phyloP scores from a whole-genome alignment of 2,329 filamentous ascomycete genomes.

The Pseudovirgaria hyperparasitica region DNA sequence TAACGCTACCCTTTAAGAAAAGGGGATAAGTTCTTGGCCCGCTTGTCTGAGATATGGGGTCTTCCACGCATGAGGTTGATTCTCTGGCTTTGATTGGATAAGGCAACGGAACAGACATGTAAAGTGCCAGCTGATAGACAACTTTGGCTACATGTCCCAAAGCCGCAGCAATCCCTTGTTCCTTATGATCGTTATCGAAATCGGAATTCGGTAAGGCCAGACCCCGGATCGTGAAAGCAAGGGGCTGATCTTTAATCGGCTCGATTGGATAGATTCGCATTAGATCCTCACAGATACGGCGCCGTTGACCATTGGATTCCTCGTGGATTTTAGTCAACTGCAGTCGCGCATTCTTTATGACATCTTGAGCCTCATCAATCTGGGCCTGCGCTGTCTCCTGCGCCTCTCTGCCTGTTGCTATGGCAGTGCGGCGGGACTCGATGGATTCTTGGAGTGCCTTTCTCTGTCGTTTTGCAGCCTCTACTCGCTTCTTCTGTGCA shows the following conservation, averaged over 20 bases:
- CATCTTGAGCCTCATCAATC: slow-evolving; percentile 39
- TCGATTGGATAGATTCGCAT: slow-evolving; percentile 68
- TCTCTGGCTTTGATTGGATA: slow-evolving; percentile 65
- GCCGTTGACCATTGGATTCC: slow-evolving; percentile 69
- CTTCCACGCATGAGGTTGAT: slow-evolving; percentile 63
- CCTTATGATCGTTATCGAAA: slow-evolving; percentile 57
- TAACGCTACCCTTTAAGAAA: slow-evolving; percentile 55
- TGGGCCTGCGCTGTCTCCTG: slow-evolving; percentile 48
- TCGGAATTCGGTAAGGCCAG: slow-evolving; percentile 68
- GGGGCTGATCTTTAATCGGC: slow-evolving; percentile 47
- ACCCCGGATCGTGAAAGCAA: slow-evolving; percentile 74
- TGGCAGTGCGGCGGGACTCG: slow-evolving; percentile 50
- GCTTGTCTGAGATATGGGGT: slow-evolving; percentile 48
- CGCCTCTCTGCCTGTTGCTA: slow-evolving; percentile 46
- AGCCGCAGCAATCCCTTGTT: slow-evolving; percentile 66
- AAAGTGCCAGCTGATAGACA: slow-evolving; percentile 65
- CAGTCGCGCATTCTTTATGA: slow-evolving; percentile 37
- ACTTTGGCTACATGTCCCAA: slow-evolving; percentile 70
- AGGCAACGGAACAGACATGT: slow-evolving; percentile 64
- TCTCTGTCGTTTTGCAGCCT: slow-evolving; percentile 47
- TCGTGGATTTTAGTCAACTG: slow-evolving; percentile 46
- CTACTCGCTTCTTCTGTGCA: slow-evolving; percentile 53
- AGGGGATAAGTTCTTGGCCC: slow-evolving; percentile 55
- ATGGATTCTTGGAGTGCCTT: slow-evolving; percentile 59
- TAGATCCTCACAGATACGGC: slow-evolving; percentile 78